Percentiles rank a stretch among this genome's conserved stretches.
Evolutionary conservation across 1,284 basidiomycete genomes (phyloP).

Genomic region (Fomitopsis palustris): DNA sequence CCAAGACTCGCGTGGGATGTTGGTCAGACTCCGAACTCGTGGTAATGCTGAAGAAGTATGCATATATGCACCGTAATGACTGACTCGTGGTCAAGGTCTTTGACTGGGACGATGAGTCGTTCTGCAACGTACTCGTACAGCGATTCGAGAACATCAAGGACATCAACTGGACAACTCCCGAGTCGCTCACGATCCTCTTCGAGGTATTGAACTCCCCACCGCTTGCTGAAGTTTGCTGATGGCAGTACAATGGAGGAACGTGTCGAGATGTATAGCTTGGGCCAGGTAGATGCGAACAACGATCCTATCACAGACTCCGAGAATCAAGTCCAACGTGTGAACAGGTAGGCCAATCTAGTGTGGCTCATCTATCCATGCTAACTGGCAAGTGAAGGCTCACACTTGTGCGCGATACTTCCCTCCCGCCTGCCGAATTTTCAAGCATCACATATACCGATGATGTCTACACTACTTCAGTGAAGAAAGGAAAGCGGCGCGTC

Average conservation of each 20-base stretch:
- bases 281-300: constrained; percentile 37
- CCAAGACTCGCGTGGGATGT: constrained; percentile 32
- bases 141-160: constrained; percentile 27
- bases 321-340: neutral
- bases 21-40: constrained; percentile 45
- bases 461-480: neutral
- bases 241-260: constrained; percentile 34
- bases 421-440: neutral
- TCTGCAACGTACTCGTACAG: constrained; percentile 30
- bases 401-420: neutral
- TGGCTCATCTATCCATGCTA: neutral
- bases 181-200: constrained; percentile 4
- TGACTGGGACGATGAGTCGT: constrained; percentile 28
- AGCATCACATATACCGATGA: neutral
- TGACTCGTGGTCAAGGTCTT: constrained; percentile 32
- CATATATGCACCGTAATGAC: neutral
- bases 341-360: neutral
- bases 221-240: neutral
- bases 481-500: neutral
- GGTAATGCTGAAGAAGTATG: constrained; percentile 29
- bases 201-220: neutral
- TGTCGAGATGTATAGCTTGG: constrained; percentile 37
- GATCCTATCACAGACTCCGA: constrained; percentile 18
- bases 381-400: neutral
- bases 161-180: constrained; percentile 35